phyloP scores from a whole-genome alignment of 768 basidiomycete species.

The Lyophyllum decastes region DNA sequence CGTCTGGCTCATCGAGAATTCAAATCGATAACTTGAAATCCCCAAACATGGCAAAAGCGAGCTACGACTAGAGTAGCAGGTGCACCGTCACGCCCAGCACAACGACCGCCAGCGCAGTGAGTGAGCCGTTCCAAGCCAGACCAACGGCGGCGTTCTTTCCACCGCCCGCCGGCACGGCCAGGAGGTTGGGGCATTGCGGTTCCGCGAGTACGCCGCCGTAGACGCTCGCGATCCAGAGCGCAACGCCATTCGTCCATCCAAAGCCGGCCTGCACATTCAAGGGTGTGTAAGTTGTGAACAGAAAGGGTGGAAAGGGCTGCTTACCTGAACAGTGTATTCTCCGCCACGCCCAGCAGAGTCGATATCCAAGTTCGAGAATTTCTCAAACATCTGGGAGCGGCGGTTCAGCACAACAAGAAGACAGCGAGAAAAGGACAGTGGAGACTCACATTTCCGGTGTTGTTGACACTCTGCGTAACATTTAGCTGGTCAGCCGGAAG shows the following conservation, averaged over 20 bases:
- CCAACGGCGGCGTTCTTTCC: constrained; percentile 14
- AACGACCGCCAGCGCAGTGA: background rate
- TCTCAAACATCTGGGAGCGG: constrained; percentile 77
- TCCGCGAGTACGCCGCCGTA: constrained; percentile 62
- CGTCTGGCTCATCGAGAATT: no score
- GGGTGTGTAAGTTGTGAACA: background rate
- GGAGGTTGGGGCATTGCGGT: constrained; percentile 61
- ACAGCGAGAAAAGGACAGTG: background rate
- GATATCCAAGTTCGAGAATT: constrained; percentile 79
- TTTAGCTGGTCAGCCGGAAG: constrained; percentile 72
- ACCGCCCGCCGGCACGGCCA: constrained; percentile 23
- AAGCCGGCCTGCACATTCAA: constrained; percentile 59
- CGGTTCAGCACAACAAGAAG: constrained; percentile 1
- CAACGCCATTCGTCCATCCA: constrained; percentile 87
- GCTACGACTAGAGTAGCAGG: background rate
- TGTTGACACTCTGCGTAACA: constrained; percentile 61
- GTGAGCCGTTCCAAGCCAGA: constrained; percentile 3
- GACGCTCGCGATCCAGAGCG: constrained; percentile 71
- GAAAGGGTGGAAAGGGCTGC: constrained; percentile 14
- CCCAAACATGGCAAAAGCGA: background rate
- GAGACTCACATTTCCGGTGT: constrained; percentile 72
- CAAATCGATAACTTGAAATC: background rate
- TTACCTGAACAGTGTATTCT: constrained; percentile 84
- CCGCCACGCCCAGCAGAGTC: constrained; percentile 81
- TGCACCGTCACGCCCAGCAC: background rate